These are phyloP conservation scores for Ligustrum vulgare DNA, from an alignment of 257 asterid species.

Conservation along the genomic window DNA sequence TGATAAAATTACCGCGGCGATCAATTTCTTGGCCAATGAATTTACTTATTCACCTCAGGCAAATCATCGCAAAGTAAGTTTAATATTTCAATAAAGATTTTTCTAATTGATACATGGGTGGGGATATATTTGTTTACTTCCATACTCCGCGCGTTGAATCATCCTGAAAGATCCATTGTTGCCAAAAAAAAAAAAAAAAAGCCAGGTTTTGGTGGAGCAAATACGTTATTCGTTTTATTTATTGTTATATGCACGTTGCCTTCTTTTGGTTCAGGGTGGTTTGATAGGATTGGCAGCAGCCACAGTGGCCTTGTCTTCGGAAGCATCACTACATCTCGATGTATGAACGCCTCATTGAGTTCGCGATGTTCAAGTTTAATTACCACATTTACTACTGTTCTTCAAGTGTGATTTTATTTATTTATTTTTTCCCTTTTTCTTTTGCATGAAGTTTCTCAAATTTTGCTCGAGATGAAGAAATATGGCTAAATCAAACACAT, in stretches of 20 bases:
- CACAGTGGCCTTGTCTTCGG: constrained; percentile 88
- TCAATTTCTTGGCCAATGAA: constrained; percentile 76
- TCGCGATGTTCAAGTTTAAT: background rate
- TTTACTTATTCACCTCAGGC: constrained; percentile 89
- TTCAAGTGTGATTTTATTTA: background rate
- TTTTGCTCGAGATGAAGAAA: background rate
- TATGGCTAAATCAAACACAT: background rate
- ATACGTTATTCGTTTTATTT: background rate
- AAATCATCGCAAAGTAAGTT: constrained; percentile 80
- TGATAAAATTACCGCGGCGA: constrained; percentile 74
- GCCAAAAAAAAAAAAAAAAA: background rate
- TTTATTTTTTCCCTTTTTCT: background rate
- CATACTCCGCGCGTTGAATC: constrained; percentile 1
- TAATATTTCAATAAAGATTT: background rate
- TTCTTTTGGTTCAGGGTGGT: constrained; percentile 67
- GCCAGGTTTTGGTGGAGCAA: constrained; percentile 11
- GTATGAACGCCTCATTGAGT: constrained; percentile 37
- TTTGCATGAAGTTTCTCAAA: background rate
- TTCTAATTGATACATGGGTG: background rate
- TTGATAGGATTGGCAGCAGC: constrained; percentile 98
- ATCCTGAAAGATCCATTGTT: background rate
- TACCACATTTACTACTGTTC: background rate
- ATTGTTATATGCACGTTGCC: background rate
- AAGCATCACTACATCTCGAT: constrained; percentile 94
- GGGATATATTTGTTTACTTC: constrained; percentile 7